phyloP scores from a whole-genome alignment of 768 basidiomycete genomes.

The Pleurotus platypus region DNA sequence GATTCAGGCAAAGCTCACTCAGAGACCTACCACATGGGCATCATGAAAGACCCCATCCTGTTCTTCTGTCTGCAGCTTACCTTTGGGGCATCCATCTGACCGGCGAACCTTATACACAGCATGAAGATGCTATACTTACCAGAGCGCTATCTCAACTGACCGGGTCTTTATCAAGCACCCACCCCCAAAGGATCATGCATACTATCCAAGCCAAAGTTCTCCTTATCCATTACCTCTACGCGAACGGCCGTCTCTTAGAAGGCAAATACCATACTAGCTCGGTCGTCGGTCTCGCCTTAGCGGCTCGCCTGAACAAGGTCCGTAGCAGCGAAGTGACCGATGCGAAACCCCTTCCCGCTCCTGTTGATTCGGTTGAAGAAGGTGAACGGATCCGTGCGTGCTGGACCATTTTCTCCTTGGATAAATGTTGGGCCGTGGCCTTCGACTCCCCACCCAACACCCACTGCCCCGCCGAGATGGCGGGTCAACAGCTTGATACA shows the following conservation, averaged over 20 bases:
- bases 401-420: slow-evolving; percentile 31
- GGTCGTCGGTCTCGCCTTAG: slow-evolving; percentile 30
- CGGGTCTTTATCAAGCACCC: slow-evolving; percentile 30
- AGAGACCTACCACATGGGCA: slow-evolving; percentile 26
- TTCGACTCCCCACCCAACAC: slow-evolving; percentile 30
- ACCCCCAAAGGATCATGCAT: slow-evolving; percentile 41
- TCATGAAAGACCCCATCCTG: slow-evolving; percentile 32
- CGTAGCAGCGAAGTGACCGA: slow-evolving; percentile 23
- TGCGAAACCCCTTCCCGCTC: neutral
- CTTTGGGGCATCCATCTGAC: slow-evolving; percentile 35
- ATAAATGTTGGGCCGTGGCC: slow-evolving; percentile 40
- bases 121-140: slow-evolving; percentile 34
- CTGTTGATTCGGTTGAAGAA: slow-evolving; percentile 21
- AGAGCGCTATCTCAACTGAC: slow-evolving; percentile 38
- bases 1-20: slow-evolving; percentile 38
- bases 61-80: slow-evolving; percentile 33
- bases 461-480: slow-evolving; percentile 7
- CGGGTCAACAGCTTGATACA: slow-evolving; percentile 24
- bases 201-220: slow-evolving; percentile 54
- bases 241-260: slow-evolving; percentile 44
- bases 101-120: slow-evolving; percentile 20
- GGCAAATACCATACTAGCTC: slow-evolving; percentile 37
- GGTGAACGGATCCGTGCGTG: slow-evolving; percentile 32
- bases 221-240: slow-evolving; percentile 53
- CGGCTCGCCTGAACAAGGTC: slow-evolving; percentile 35